phyloP scores from a whole-genome alignment of 192 early-diverging fungal genomes.

The Paraglomus brasilianum region DNA sequence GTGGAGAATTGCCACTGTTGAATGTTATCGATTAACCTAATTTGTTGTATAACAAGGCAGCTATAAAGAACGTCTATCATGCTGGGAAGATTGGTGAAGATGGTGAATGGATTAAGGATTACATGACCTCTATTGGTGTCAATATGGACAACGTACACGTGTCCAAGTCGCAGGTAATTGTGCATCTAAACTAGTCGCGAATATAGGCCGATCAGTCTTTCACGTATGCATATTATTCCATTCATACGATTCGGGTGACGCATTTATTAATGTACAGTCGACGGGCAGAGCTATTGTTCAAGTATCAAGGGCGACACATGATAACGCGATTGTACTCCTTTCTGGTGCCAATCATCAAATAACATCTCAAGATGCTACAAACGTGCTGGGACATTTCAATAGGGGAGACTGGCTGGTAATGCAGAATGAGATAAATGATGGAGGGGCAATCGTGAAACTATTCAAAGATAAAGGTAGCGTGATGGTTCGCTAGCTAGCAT shows the following conservation, averaged over 20 bases:
- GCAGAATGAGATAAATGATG: constrained; percentile 81
- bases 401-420: constrained; percentile 76
- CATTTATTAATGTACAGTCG: constrained; percentile 36
- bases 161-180: constrained; percentile 47
- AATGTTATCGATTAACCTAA: background rate
- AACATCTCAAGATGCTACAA: constrained; percentile 45
- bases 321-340: constrained; percentile 87
- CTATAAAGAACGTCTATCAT: constrained; percentile 59
- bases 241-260: background rate
- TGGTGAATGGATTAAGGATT: constrained; percentile 71
- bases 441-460: constrained; percentile 59
- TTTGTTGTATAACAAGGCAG: constrained; percentile 44
- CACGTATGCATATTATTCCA: background rate
- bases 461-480: constrained; percentile 52
- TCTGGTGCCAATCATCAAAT: constrained; percentile 74
- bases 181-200: background rate
- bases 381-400: constrained; percentile 53
- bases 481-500: background rate
- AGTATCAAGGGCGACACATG: constrained; percentile 61
- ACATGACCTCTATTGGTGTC: constrained; percentile 64
- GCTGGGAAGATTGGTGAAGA: constrained; percentile 84
- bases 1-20: no score
- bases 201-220: background rate
- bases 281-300: constrained; percentile 90
- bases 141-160: constrained; percentile 60